phyloP scores from a whole-genome alignment of 2,329 filamentous ascomycete genomes.

The Fusarium sp. region DNA sequence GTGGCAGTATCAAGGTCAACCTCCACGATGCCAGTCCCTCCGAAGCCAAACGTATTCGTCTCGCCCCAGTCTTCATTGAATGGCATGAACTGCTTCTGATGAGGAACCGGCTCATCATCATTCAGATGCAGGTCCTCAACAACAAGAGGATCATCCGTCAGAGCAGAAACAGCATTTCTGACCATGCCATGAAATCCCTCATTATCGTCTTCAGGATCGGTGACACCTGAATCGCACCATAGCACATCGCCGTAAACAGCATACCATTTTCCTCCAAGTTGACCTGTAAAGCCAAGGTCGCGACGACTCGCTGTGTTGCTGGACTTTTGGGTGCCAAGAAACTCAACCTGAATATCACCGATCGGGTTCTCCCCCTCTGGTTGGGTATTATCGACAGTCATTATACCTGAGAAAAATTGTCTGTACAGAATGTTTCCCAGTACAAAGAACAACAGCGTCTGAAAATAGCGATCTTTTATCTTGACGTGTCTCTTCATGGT shows the following conservation, averaged over 20 bases:
- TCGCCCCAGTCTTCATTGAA: constrained; percentile 52
- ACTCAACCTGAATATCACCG: constrained; percentile 36
- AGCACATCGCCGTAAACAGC: constrained; percentile 49
- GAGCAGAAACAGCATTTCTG: constrained; percentile 49
- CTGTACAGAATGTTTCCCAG: rapidly evolving
- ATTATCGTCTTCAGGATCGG: constrained; percentile 43
- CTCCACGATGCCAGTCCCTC: constrained; percentile 54
- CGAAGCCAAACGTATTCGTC: constrained; percentile 49
- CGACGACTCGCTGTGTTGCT: constrained; percentile 52
- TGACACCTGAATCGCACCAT: constrained; percentile 50
- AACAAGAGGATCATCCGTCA: constrained; percentile 49
- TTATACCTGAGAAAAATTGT: rapidly evolving
- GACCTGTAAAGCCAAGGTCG: constrained; percentile 52
- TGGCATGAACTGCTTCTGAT: constrained; percentile 52
- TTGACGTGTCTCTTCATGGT: not conserved
- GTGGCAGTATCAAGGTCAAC: constrained; percentile 41
- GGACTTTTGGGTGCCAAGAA: constrained; percentile 51
- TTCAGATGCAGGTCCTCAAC: constrained; percentile 52
- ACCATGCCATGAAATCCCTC: constrained; percentile 54
- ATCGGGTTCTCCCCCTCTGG: constrained; percentile 51
- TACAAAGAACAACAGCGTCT: rapidly evolving
- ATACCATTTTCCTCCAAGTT: constrained; percentile 51
- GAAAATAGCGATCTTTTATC: not conserved
- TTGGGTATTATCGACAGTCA: constrained; percentile 51
- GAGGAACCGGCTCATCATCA: constrained; percentile 39